Percentiles rank a stretch among this genome's conserved stretches.
Evolutionary conservation across 2,329 filamentous ascomycete genomes (phyloP).

Genomic region (Diplodia seriata): DNA sequence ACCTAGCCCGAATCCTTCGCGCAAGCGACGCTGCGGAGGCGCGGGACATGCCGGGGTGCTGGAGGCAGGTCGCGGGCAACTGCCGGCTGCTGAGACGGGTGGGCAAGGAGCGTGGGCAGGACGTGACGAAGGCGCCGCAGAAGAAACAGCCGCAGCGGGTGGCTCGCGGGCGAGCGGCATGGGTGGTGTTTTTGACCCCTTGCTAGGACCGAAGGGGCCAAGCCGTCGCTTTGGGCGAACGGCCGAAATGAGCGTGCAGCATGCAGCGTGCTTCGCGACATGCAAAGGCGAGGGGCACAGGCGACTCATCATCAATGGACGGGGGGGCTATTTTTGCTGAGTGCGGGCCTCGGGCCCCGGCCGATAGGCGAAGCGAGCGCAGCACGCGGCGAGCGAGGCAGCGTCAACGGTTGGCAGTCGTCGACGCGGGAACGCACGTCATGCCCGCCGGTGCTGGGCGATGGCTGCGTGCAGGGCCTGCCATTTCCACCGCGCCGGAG

Average conservation of each 20-base stretch:
- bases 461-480: constrained; percentile 29
- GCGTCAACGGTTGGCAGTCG: not conserved
- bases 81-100: constrained; percentile 28
- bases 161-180: constrained; percentile 27
- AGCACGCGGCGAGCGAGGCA: not conserved
- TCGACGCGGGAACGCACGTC: constrained; percentile 25
- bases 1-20: constrained; percentile 13
- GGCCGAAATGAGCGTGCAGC: constrained; percentile 32
- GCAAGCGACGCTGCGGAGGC: constrained; percentile 29
- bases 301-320: constrained; percentile 16
- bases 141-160: constrained; percentile 29
- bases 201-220: constrained; percentile 29
- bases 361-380: constrained; percentile 17
- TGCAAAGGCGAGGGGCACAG: constrained; percentile 28
- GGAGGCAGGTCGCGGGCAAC: constrained; percentile 3
- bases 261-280: constrained; percentile 20
- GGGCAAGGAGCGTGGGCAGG: constrained; percentile 22
- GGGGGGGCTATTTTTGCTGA: constrained; percentile 17
- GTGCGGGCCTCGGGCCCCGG: constrained; percentile 10
- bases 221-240: constrained; percentile 22
- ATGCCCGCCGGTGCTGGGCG: constrained; percentile 21
- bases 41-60: constrained; percentile 23
- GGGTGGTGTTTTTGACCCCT: constrained; percentile 26
- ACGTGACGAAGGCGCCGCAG: constrained; percentile 29
- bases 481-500: constrained; percentile 19